Percentiles rank a stretch among this genome's conserved stretches.
These are phyloP conservation scores for Eucalyptus coolabah DNA, from an alignment of 345 rosid genomes.

Conservation along the genomic window DNA sequence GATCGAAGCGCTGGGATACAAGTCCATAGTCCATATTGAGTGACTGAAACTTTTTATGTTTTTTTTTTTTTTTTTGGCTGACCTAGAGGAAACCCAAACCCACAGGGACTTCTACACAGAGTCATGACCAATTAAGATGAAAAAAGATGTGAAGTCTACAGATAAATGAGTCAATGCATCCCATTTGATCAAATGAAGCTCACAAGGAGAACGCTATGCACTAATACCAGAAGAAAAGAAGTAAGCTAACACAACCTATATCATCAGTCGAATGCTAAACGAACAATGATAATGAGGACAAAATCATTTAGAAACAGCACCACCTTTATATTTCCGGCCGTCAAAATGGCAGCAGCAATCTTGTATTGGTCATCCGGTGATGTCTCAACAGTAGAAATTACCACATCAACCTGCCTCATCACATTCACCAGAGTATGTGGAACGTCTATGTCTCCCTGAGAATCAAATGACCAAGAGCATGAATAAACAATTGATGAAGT, in stretches of 20 bases:
- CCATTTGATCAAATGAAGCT: not conserved
- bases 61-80: too few species aligned
- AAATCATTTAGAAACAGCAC: not conserved
- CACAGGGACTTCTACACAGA: not conserved
- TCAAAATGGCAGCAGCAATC: not conserved
- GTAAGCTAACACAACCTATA: not conserved
- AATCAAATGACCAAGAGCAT: not conserved
- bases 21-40: not conserved
- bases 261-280: not conserved
- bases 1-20: not conserved
- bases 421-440: not conserved
- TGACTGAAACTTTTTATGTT: not conserved
- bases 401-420: not conserved
- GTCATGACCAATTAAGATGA: not conserved
- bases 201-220: not conserved
- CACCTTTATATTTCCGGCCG: not conserved
- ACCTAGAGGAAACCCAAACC: too few species aligned
- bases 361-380: not conserved
- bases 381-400: not conserved
- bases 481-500: not conserved
- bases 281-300: not conserved
- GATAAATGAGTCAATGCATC: not conserved
- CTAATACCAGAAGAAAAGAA: not conserved
- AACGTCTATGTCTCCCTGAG: not conserved
- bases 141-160: not conserved